These are phyloP conservation scores for Rubia tinctorum DNA, from an alignment of 305 asterid genomes.

Conservation along the genomic window DNA sequence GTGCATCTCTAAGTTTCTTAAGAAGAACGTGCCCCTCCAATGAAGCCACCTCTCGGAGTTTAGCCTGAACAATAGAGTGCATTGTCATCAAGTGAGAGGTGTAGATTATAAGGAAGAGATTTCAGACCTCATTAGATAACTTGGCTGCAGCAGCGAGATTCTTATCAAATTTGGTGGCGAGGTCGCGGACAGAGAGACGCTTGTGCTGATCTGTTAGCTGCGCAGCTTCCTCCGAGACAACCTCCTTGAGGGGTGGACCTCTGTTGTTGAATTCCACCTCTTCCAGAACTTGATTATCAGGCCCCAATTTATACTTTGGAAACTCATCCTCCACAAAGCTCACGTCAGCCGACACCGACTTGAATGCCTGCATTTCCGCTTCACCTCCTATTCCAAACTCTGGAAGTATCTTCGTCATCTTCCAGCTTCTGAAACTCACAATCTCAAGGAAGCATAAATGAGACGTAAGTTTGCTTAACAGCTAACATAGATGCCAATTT, in stretches of 20 bases:
- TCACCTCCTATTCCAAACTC: constrained; percentile 59
- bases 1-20: constrained; percentile 96
- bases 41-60: constrained; percentile 85
- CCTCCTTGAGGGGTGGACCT: constrained; percentile 86
- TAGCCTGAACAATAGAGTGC: constrained; percentile 50
- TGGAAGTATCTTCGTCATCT: constrained; percentile 94
- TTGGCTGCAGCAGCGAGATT: constrained; percentile 94
- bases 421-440: constrained; percentile 12
- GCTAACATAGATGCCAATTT: not conserved
- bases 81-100: not conserved
- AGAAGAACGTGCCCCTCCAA: constrained; percentile 95
- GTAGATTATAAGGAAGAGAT: not conserved
- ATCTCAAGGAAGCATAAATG: not conserved
- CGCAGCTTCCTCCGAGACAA: constrained; percentile 59
- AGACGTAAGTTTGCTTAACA: not conserved
- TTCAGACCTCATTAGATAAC: constrained; percentile 75
- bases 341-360: constrained; percentile 71
- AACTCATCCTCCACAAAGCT: constrained; percentile 67
- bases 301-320: constrained; percentile 90
- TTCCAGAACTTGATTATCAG: constrained; percentile 72
- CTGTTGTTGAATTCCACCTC: constrained; percentile 64
- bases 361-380: constrained; percentile 48
- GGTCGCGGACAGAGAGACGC: constrained; percentile 93
- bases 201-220: constrained; percentile 78
- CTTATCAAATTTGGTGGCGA: constrained; percentile 98